These are phyloP conservation scores for Escovopsis weberi DNA, from an alignment of 2,329 filamentous ascomycete species.

Conservation along the genomic window DNA sequence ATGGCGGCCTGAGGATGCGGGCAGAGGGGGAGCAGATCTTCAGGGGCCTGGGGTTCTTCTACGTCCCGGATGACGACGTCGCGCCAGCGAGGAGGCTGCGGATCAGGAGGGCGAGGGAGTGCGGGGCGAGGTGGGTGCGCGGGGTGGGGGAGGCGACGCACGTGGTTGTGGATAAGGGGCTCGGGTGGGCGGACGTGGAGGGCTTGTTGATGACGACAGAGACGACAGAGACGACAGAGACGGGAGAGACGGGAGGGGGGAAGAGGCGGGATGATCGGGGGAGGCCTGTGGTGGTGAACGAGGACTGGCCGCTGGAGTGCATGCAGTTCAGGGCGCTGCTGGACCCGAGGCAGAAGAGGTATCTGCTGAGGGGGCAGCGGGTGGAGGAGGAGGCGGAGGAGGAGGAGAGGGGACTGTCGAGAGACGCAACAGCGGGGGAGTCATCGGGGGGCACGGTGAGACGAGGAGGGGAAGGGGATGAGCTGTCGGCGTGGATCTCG, in stretches of 20 bases:
- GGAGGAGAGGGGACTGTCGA: too few species aligned
- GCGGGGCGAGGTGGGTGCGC: slow-evolving; percentile 59
- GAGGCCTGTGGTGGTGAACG: slow-evolving; percentile 42
- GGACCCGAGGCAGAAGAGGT: slow-evolving; percentile 43
- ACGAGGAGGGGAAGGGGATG: slow-evolving; percentile 9
- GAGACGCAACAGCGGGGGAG: too few species aligned
- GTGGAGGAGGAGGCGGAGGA: not conserved
- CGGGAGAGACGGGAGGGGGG: slow-evolving; percentile 13
- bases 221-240: too few species aligned
- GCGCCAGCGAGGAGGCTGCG: slow-evolving; percentile 50
- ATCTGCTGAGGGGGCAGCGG: slow-evolving; percentile 37
- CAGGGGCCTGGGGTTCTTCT: slow-evolving; percentile 50
- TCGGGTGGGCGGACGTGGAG: slow-evolving; percentile 42
- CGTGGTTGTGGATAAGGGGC: slow-evolving; percentile 58
- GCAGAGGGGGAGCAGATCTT: slow-evolving; percentile 45
- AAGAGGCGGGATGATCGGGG: slow-evolving; percentile 21
- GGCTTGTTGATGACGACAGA: too few species aligned
- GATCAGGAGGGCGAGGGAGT: slow-evolving; percentile 60
- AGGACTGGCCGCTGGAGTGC: slow-evolving; percentile 56
- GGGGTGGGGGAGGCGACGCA: slow-evolving; percentile 52
- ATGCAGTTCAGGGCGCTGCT: slow-evolving; percentile 42
- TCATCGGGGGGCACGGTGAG: too few species aligned
- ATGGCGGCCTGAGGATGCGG: slow-evolving; percentile 22
- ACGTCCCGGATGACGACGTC: slow-evolving; percentile 68
- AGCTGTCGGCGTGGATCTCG: slow-evolving; percentile 49